Percentiles rank a stretch among this genome's conserved stretches.
These are phyloP conservation scores for Setaria viridis DNA, from an alignment of 202 grass and related monocot genomes.

Conservation along the genomic window DNA sequence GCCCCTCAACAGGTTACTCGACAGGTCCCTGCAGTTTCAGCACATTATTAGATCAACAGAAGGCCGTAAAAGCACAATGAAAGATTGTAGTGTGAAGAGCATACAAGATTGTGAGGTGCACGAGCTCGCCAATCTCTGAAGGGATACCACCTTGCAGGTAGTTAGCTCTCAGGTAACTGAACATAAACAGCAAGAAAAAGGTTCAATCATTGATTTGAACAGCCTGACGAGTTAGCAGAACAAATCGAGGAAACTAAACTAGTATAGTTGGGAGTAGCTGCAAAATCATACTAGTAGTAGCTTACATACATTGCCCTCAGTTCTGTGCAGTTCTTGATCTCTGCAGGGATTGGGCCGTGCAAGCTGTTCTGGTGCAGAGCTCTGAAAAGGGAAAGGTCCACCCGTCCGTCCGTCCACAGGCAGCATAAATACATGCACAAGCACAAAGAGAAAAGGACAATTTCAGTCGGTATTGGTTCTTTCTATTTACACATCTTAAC, in stretches of 20 bases:
- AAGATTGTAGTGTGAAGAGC: background rate
- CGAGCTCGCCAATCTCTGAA: slow-evolving; percentile 78
- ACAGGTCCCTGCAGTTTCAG: slow-evolving; percentile 67
- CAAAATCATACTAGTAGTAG: background rate
- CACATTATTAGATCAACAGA: background rate
- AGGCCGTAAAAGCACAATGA: background rate
- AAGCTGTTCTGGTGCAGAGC: slow-evolving; percentile 98
- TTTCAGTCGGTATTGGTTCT: background rate
- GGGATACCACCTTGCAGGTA: slow-evolving; percentile 95
- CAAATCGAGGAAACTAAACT: background rate
- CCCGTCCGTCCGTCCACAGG: background rate
- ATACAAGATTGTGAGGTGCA: slow-evolving; percentile 88
- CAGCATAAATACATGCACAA: background rate
- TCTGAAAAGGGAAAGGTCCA: slow-evolving; percentile 39
- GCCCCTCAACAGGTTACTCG: slow-evolving; percentile 81
- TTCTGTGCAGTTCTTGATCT: slow-evolving; percentile 89
- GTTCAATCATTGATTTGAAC: background rate
- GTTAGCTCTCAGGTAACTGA: slow-evolving; percentile 93
- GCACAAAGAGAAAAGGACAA: background rate
- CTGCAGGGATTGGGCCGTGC: slow-evolving; percentile 78
- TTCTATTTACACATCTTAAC: background rate
- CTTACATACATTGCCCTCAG: slow-evolving; percentile 87
- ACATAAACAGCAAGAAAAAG: background rate
- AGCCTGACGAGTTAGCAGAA: background rate
- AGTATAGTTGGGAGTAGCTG: background rate